Percentiles rank a stretch among this genome's conserved stretches.
These are phyloP conservation scores for Trichosporon faecale DNA, from an alignment of 1,284 basidiomycete genomes.

Conservation along the genomic window DNA sequence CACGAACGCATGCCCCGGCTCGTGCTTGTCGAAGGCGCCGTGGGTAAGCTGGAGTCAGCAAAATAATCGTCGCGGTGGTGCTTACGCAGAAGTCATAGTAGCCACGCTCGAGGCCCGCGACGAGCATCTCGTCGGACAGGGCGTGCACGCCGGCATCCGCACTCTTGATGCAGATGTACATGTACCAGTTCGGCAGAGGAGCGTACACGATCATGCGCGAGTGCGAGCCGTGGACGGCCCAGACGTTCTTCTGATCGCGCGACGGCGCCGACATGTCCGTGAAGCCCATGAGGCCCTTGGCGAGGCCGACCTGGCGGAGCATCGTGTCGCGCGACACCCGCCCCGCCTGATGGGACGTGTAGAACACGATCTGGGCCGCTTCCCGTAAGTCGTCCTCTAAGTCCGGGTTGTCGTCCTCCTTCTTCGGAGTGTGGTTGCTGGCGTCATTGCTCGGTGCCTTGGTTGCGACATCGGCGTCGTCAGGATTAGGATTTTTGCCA, in stretches of 20 bases:
- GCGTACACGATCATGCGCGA: constrained; percentile 38
- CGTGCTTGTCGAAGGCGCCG: constrained; percentile 26
- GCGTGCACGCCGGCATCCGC: constrained; percentile 12
- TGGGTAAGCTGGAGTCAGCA: constrained; percentile 34
- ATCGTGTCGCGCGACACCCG: constrained; percentile 44
- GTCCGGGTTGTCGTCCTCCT: constrained; percentile 28
- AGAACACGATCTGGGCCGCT: constrained; percentile 48
- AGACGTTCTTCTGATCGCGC: constrained; percentile 13
- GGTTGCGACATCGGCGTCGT: not conserved
- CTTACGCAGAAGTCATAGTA: constrained; percentile 47
- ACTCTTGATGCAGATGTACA: constrained; percentile 35
- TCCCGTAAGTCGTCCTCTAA: constrained; percentile 45
- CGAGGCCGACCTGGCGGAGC: constrained; percentile 46
- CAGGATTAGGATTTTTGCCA: not conserved
- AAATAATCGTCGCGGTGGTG: constrained; percentile 26
- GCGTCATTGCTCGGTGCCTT: not conserved
- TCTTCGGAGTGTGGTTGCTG: not conserved
- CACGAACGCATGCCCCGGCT: constrained; percentile 21
- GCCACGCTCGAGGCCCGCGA: constrained; percentile 35
- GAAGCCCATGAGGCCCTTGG: constrained; percentile 48
- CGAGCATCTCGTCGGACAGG: constrained; percentile 38
- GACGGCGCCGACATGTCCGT: constrained; percentile 31
- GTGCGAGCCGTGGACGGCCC: constrained; percentile 36
- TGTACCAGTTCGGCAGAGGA: constrained; percentile 41
- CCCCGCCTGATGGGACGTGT: constrained; percentile 38